Base-by-base conservation (phyloP, 163 green algal species). In the Coccomyxa subellipsoidea region DNA sequence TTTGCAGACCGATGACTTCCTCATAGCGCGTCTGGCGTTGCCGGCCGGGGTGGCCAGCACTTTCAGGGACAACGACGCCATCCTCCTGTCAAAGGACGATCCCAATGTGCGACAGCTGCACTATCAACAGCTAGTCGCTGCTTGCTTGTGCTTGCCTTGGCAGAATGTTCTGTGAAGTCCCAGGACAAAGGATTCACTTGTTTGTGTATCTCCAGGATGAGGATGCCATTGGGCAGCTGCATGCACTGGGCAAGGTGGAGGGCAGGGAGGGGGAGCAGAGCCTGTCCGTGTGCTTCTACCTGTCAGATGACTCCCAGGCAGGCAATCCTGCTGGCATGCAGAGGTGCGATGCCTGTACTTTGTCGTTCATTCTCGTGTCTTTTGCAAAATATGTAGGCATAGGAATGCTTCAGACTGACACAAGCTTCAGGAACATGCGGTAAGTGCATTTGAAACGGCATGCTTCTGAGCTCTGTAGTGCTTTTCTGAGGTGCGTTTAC, bases 21-120 rank as follows among this genome's bases (percentile, higher is more conserved):
- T 90, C 35, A 32, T 86, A 0, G 81, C 87, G 7, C 69, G 80
- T 2, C 38, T 95, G 32, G 87, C 86, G 12, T 35, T 96, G 77
- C 78, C 87, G 27, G n/a, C 71, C 1, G 31, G 31, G 7, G 71
- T 54, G 32, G 71, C 71, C 7, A 18, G 21, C 27, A 36, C 66
- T 5, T 92, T 91, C 75, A 82, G 39, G 2, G 90, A 97, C 66
- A 97, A 96, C 80, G 93, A 98, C 89, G 85, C 96, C 71, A 72
- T 98, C 66, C 85, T 97, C 34, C 72, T 98, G 0, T 91, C 86
- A 71, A 92, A 92, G 75, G 90, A 95, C 34, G 87, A 95, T 83
- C 92, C 92, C 3, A 86, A 93, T 71, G 87, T 91, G 69, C 36
- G 85, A 25, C 4, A 53, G 69, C 54, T 66, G 38, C 4, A 36